Conservation (phyloP, 2,329 filamentous ascomycete genomes). For the Xenosphaeropsis pyriputrescens region DNA sequence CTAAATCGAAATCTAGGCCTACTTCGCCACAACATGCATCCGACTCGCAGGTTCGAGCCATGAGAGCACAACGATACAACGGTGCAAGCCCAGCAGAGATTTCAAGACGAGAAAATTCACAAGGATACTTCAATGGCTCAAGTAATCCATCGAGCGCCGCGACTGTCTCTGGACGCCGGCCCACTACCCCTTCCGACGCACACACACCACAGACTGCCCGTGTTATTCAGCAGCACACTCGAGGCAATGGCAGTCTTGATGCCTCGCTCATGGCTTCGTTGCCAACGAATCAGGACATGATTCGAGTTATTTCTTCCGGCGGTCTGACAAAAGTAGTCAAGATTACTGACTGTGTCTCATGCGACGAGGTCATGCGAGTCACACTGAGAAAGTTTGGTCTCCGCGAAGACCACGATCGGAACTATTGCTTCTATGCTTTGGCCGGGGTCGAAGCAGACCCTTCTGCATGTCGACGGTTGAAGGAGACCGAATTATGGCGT, state of each 20-base stretch:
- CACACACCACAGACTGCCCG: slow-evolving; percentile 38
- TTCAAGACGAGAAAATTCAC: slow-evolving; percentile 30
- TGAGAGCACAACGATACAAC: slow-evolving; percentile 35
- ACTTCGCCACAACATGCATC: slow-evolving; percentile 41
- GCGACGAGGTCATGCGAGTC: slow-evolving; percentile 83
- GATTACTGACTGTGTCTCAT: slow-evolving; percentile 79
- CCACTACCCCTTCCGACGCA: slow-evolving; percentile 46
- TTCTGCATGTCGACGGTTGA: slow-evolving; percentile 64
- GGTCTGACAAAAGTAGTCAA: slow-evolving; percentile 90
- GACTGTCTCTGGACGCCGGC: slow-evolving; percentile 35
- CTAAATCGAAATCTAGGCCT: slow-evolving; percentile 32
- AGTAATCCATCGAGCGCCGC: slow-evolving; percentile 31
- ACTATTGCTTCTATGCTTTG: slow-evolving; percentile 94
- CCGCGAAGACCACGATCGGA: slow-evolving; percentile 80
- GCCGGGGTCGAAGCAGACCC: slow-evolving; percentile 75
- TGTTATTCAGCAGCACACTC: slow-evolving; percentile 53
- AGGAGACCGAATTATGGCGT: slow-evolving; percentile 77
- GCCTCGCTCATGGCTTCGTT: slow-evolving; percentile 74
- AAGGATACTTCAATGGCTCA: slow-evolving; percentile 37
- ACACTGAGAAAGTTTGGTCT: slow-evolving; percentile 80
- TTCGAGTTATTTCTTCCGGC: slow-evolving; percentile 83
- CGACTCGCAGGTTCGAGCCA: slow-evolving; percentile 10
- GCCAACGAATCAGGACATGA: slow-evolving; percentile 75
- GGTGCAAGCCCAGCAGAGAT: slow-evolving; percentile 40
- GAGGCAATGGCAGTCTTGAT: slow-evolving; percentile 74